Evolutionary conservation across 2,329 filamentous ascomycete species (phyloP).

Genomic region (Hymenoscyphus scutula): DNA sequence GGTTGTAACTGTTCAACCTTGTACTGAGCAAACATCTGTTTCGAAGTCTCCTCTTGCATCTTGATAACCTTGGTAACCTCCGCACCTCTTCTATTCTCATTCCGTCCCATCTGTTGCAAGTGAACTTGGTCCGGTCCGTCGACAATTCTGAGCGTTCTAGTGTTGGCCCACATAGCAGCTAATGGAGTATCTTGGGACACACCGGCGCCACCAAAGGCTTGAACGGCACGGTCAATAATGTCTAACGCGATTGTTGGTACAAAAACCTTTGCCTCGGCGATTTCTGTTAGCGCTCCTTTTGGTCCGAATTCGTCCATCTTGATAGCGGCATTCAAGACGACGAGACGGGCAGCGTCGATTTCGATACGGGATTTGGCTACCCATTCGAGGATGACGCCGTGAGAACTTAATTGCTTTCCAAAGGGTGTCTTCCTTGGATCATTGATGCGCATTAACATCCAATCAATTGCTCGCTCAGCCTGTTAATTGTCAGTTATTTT

Average conservation of each 20-base stretch:
- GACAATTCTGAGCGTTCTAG: constrained; percentile 79
- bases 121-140: constrained; percentile 98
- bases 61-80: constrained; percentile 61
- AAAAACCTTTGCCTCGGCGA: constrained; percentile 91
- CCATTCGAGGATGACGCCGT: constrained; percentile 94
- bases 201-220: constrained; percentile 87
- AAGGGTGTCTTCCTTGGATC: constrained; percentile 89
- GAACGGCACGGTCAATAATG: constrained; percentile 91
- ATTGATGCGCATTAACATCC: constrained; percentile 92
- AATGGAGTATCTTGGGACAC: constrained; percentile 93
- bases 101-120: constrained; percentile 73
- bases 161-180: constrained; percentile 76
- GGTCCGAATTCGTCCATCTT: constrained; percentile 89
- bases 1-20: constrained; percentile 40
- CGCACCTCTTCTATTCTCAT: constrained; percentile 71
- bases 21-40: constrained; percentile 63
- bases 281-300: constrained; percentile 88
- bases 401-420: constrained; percentile 79
- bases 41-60: constrained; percentile 62
- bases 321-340: constrained; percentile 91
- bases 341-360: constrained; percentile 84
- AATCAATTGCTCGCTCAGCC: constrained; percentile 88
- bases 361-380: constrained; percentile 90
- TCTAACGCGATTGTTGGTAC: constrained; percentile 78
- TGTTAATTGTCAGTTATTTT: constrained; percentile 34